Percentiles rank a stretch among this genome's conserved stretches.
Conservation (phyloP, 331 rosid species). For the Prunus yedoensis region DNA sequence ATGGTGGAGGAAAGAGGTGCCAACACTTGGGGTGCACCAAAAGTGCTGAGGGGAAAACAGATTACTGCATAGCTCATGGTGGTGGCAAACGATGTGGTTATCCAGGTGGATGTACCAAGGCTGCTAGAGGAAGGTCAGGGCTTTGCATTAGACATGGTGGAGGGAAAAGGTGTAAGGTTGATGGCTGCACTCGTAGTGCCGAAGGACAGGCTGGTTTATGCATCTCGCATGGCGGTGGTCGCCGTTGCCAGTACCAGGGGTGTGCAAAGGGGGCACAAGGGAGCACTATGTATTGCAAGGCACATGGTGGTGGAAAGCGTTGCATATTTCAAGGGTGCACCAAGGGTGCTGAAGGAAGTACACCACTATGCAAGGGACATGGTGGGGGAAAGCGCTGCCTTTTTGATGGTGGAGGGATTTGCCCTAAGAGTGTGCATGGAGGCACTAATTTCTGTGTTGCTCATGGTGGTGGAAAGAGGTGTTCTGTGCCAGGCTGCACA, state of each 20-base stretch:
- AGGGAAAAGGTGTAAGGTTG: slow-evolving; percentile 84
- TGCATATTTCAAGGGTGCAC: slow-evolving; percentile 89
- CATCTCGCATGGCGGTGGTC: slow-evolving; percentile 99
- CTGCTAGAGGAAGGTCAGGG: slow-evolving; percentile 97
- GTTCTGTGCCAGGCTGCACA: slow-evolving; percentile 83
- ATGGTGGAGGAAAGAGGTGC: slow-evolving; percentile 98
- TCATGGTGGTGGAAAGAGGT: slow-evolving; percentile 99
- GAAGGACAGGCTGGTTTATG: slow-evolving; percentile 98
- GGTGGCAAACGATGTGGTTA: slow-evolving; percentile 88
- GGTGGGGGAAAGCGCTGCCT: slow-evolving; percentile 99
- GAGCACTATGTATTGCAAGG: slow-evolving; percentile 94
- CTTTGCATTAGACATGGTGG: slow-evolving; percentile 99
- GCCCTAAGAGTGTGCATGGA: slow-evolving; percentile 98
- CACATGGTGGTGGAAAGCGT: slow-evolving; percentile 99
- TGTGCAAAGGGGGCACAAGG: slow-evolving; percentile 97
- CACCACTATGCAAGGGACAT: slow-evolving; percentile 97
- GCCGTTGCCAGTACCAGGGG: slow-evolving; percentile 71
- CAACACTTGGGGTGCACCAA: slow-evolving; percentile 89
- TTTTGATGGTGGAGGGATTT: slow-evolving; percentile 89
- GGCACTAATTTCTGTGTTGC: slow-evolving; percentile 97
- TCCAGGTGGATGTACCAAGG: slow-evolving; percentile 74
- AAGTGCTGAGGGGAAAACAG: slow-evolving; percentile 99
- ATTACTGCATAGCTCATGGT: slow-evolving; percentile 93
- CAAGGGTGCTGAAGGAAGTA: slow-evolving; percentile 99
- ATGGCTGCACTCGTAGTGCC: slow-evolving; percentile 87